Conservation (phyloP, 306 rosid species). For the Inga laurina region DNA sequence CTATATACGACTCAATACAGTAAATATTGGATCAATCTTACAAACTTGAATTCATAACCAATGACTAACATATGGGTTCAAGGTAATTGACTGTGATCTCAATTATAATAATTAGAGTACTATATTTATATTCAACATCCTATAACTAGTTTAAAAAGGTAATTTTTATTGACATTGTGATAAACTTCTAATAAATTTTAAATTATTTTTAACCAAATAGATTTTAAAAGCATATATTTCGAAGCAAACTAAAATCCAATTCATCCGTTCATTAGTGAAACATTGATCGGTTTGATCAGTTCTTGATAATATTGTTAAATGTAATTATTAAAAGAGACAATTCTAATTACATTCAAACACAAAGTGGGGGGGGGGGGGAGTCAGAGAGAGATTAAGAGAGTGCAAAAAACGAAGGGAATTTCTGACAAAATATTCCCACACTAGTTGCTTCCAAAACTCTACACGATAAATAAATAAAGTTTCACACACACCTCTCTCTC, state of each 20-base stretch:
- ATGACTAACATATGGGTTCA: neutral
- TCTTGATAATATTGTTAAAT: slow-evolving; percentile 7
- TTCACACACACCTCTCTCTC: neutral
- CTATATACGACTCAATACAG: neutral
- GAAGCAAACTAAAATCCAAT: neutral
- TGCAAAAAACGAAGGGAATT: slow-evolving; percentile 38
- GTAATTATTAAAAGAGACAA: slow-evolving; percentile 31
- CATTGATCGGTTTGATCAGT: neutral
- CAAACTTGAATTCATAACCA: neutral
- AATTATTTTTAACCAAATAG: neutral
- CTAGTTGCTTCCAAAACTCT: slow-evolving; percentile 84
- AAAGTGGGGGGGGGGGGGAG: neutral
- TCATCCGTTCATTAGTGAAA: neutral
- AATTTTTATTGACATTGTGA: neutral
- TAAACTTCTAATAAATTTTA: neutral
- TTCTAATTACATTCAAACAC: slow-evolving; percentile 16
- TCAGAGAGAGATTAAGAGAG: neutral
- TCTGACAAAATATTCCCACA: slow-evolving; percentile 87
- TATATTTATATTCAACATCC: neutral
- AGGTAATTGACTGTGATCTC: neutral
- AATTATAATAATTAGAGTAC: neutral
- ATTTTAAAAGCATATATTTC: neutral
- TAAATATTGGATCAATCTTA: neutral
- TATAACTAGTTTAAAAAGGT: neutral
- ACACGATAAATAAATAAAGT: slow-evolving; percentile 71